A percentile compares a stretch with the other conserved stretches of the same genome.
These are phyloP conservation scores for Xylaria sp. DNA, from an alignment of 2,329 filamentous ascomycete genomes.

Conservation along the genomic window DNA sequence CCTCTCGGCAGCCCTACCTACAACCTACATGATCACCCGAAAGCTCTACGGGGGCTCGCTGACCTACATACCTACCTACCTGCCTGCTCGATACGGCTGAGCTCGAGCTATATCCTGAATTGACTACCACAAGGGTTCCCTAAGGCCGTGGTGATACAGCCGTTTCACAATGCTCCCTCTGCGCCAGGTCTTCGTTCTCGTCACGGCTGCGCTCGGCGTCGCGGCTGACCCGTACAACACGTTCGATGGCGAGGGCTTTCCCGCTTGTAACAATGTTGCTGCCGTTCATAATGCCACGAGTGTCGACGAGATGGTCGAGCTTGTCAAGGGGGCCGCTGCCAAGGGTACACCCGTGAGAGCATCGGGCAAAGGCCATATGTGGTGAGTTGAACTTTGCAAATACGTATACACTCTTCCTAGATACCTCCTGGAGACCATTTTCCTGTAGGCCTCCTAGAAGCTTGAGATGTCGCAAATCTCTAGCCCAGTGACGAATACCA, in stretches of 20 bases:
- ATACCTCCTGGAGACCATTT: background rate
- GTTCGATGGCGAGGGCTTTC: constrained; percentile 53
- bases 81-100: background rate
- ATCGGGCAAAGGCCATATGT: constrained; percentile 53
- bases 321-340: constrained; percentile 46
- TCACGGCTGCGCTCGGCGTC: constrained; percentile 16
- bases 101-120: constrained; percentile 13
- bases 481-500: background rate
- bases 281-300: constrained; percentile 48
- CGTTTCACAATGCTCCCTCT: constrained; percentile 24
- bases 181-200: constrained; percentile 15
- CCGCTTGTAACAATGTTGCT: constrained; percentile 50
- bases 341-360: constrained; percentile 48
- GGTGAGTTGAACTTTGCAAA: constrained; percentile 25
- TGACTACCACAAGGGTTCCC: constrained; percentile 4
- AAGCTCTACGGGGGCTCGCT: too few relatives aligned
- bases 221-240: constrained; percentile 47
- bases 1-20: background rate
- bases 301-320: constrained; percentile 45
- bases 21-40: too few relatives aligned
- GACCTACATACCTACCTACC: background rate
- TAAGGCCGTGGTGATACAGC: background rate
- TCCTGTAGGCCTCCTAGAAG: background rate
- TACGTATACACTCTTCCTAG: background rate
- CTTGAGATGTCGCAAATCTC: background rate